Base-by-base conservation (phyloP, 225 moss, liverwort and hornwort genomes). In the Anthoceros angustus region DNA sequence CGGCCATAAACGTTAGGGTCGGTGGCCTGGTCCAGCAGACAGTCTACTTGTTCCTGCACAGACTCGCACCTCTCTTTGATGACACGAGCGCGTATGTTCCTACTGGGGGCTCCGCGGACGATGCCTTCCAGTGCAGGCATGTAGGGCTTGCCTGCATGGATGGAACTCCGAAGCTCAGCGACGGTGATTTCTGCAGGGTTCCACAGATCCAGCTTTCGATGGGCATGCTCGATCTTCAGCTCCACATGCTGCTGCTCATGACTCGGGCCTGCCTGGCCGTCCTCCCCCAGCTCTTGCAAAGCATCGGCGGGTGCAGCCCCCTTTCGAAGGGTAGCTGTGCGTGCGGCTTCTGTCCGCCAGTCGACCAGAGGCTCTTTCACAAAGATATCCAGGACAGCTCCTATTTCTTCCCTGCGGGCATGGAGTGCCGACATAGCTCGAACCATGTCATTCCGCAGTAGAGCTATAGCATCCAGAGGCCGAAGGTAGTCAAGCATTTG, bases 351-450 rank as follows among this genome's bases (percentile, higher is more conserved):
- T 43, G 80, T 84, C 64, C 84, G 87, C 93, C 93, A 93, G 70
- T 93, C 93, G 15, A 93, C 90, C 25, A 93, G 63, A 18, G 93
- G 93, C 72, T 93, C 93, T 62, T 90, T 90, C 48, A 93, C 90
- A 68, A 93, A 93, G 9, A 93, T 83, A 71, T 86, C 93, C 89
- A 93, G 87, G 62, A 90, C 93, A 39, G 93, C 93, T 39, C 86
- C 86, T 43, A 93, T 82, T 1, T 87, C 73, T 62, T 84, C 86
- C 65, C 83, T 82, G 42, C 77, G 82, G 14, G 75, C 73, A 62
- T 83, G 87, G 42, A 93, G 74, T 24, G 90, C 87, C 67, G 72
- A 70, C 80, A 93, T 72, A 12, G 81, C 80, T 46, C 84, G 87
- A 66, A 90, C 78, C 93, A 93, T 90, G 68, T 93, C 93, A 12